Evolutionary conservation across 331 rosid species (phyloP), one percentile per base, ranked within the genome.

Genomic region (Spiraea crenata): DNA sequence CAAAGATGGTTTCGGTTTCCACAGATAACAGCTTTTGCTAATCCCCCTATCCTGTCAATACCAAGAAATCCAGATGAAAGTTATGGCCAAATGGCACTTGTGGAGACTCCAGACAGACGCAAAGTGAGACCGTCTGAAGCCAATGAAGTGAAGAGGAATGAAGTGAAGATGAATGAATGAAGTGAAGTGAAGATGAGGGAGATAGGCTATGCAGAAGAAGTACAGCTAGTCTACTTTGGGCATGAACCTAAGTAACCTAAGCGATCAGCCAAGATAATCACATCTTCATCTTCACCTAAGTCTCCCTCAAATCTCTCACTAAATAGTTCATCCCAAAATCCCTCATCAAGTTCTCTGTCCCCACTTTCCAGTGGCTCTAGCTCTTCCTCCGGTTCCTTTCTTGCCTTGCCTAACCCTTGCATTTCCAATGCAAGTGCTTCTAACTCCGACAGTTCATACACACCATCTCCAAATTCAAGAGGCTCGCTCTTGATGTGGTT

Each of bases 341-440:
- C 92, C 31, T 92, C 96, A 75, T 90, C 97, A 54, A 91, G 90
- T 50, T 83, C 97, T 71, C 76, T 84, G 15, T 87, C 93, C 56
- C 75, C 68, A 74, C 81, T 76, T 69, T 85, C 92, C 35, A 63
- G 47, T n/a, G 70, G 61, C 76, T 72, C 85, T 5, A 70, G 12
- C 35, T 11, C 77, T 61, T 80, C 89, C 37, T 80, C 89, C 1
- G 48, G 79, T 50, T 80, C 90, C 64, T 63, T 60, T 45, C 78
- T 65, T 16, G 79, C 81, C 76, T 76, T 80, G 55, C 95, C 88
- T 8, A 87, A 70, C 9, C 96, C 97, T 67, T 89, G 97, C 84
- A 93, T 93, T 82, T 91, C 99, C 86, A 89, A 70, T 4, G 97
- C 99, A 19, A 91, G 76, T 55, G 80, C 89, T 64, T 93, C 96